Evolutionary conservation across 2,329 filamentous ascomycete genomes (phyloP).

Genomic region (Phoma sp.): DNA sequence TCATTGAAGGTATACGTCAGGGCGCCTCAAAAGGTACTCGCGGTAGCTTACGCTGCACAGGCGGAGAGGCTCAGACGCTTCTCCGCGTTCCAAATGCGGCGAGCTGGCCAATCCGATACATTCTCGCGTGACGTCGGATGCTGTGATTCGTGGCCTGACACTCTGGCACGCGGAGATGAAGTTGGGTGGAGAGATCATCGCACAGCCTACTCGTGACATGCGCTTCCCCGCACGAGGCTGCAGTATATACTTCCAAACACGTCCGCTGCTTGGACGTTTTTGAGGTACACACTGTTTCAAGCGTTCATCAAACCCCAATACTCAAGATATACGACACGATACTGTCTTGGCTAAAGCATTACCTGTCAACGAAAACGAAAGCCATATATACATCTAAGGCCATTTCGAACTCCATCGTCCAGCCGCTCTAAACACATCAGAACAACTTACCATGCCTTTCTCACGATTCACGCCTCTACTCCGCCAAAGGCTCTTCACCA

Average conservation of each 20-base stretch:
- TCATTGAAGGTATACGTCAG: conserved; percentile 29
- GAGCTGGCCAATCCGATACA: conserved; percentile 14
- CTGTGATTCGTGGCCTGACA: conserved; percentile 44
- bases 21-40: conserved; percentile 13
- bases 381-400: conserved; percentile 4
- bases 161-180: conserved; percentile 30
- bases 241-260: conserved; percentile 32
- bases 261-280: conserved; percentile 22
- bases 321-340: conserved; percentile 27
- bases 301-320: conserved; percentile 18
- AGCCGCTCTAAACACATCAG: conserved; percentile 2
- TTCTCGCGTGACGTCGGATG: conserved; percentile 25
- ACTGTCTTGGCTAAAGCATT: conserved; percentile 19
- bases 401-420: neutral
- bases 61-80: conserved; percentile 28
- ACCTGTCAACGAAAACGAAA: conserved; percentile 1
- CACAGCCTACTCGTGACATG: conserved; percentile 37
- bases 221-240: conserved; percentile 30
- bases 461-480: conserved; percentile 30
- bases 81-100: conserved; percentile 15
- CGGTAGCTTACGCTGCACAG: conserved; percentile 23
- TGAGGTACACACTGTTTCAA: conserved; percentile 25
- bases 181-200: conserved; percentile 34
- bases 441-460: conserved; percentile 32
- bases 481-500: conserved; percentile 38